Percentiles rank a stretch among this genome's conserved stretches.
Evolutionary conservation across 2,329 filamentous ascomycete species (phyloP).

Genomic region (Akanthomyces dipterigenus): DNA sequence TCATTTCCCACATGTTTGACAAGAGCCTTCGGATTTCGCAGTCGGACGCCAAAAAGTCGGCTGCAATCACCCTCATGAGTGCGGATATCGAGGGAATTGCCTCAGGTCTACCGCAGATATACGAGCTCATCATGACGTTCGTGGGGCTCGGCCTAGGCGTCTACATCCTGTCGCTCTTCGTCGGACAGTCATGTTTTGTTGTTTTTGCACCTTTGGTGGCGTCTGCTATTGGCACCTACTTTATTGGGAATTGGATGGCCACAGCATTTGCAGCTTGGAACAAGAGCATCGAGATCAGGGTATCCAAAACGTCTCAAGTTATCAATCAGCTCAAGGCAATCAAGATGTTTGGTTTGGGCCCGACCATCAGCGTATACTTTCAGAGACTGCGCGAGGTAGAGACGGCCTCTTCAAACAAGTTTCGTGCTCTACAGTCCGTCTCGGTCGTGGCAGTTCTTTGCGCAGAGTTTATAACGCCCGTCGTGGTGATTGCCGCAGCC

Average conservation of each 20-base stretch:
- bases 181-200: neutral
- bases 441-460: too few species aligned
- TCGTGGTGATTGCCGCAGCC: too few species aligned
- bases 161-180: neutral
- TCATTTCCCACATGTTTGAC: too few species aligned
- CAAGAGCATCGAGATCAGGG: neutral
- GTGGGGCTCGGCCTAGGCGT: neutral
- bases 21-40: too few species aligned
- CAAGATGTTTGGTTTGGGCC: constrained; percentile 9
- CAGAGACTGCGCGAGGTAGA: too few species aligned
- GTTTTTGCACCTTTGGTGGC: neutral
- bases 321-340: neutral
- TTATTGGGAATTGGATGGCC: neutral
- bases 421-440: too few species aligned
- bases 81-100: too few species aligned
- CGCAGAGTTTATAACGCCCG: too few species aligned
- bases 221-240: neutral
- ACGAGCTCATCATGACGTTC: neutral
- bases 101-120: too few species aligned
- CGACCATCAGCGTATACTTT: neutral
- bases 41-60: too few species aligned
- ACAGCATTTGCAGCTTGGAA: neutral
- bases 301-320: neutral
- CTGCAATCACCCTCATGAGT: too few species aligned
- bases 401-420: too few species aligned